These are phyloP conservation scores for Amylostereum areolatum DNA, from an alignment of 1,284 basidiomycete species.

Conservation along the genomic window DNA sequence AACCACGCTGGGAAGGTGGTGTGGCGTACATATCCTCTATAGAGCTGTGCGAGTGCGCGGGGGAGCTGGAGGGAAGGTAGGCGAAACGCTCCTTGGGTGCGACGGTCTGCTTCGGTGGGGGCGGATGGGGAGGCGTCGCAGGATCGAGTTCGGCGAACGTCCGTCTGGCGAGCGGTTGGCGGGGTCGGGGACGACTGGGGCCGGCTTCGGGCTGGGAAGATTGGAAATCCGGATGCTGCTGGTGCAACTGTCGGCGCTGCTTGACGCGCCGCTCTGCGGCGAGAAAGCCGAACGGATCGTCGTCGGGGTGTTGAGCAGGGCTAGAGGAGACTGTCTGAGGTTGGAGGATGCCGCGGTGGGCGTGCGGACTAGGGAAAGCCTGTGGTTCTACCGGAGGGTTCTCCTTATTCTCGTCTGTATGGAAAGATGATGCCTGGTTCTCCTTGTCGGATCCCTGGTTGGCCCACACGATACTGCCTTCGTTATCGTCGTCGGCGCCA, in stretches of 20 bases:
- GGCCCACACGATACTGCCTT: too few relatives aligned
- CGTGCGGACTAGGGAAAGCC: not conserved
- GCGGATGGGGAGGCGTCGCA: slow-evolving; percentile 8
- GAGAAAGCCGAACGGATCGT: slow-evolving; percentile 39
- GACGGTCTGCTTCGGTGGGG: slow-evolving; percentile 11
- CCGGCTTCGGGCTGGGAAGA: slow-evolving; percentile 1
- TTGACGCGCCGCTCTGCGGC: slow-evolving; percentile 34
- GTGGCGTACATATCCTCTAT: slow-evolving; percentile 1
- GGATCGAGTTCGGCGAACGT: slow-evolving; percentile 14
- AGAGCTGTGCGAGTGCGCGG: slow-evolving; percentile 5
- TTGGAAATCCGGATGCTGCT: not conserved
- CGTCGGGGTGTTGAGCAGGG: slow-evolving; percentile 10
- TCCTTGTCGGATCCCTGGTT: slow-evolving; percentile 12
- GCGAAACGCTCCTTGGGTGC: slow-evolving; percentile 14
- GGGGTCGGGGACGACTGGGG: not conserved
- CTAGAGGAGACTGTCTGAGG: slow-evolving; percentile 7
- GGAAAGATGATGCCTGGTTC: slow-evolving; percentile 3
- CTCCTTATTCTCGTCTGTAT: not conserved
- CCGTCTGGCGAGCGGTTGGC: slow-evolving; percentile 9
- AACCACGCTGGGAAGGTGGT: not conserved
- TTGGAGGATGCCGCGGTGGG: slow-evolving; percentile 12
- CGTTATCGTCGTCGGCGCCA: too few relatives aligned
- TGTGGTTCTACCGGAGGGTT: slow-evolving; percentile 1
- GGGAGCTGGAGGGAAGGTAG: slow-evolving; percentile 14
- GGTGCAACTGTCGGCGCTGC: slow-evolving; percentile 13